These are phyloP conservation scores for Salicornia ramosissima DNA, from an alignment of 148 eudicot species.

Conservation along the genomic window DNA sequence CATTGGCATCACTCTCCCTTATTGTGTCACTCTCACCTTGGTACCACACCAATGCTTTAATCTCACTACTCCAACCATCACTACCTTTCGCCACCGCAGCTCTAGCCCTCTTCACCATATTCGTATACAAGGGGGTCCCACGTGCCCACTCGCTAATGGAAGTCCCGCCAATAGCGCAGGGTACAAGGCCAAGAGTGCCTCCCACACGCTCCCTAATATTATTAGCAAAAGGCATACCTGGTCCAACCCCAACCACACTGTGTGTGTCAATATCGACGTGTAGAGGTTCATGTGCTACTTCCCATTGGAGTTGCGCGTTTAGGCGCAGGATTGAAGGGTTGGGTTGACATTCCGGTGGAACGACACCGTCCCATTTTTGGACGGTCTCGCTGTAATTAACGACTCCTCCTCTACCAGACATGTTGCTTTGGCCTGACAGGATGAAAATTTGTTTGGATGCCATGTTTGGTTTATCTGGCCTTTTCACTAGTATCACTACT, in stretches of 20 bases:
- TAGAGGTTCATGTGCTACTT: constrained; percentile 55
- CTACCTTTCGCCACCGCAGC: constrained; percentile 29
- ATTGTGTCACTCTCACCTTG: constrained; percentile 79
- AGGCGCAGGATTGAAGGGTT: constrained; percentile 55
- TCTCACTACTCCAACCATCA: constrained; percentile 43
- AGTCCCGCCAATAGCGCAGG: constrained; percentile 79
- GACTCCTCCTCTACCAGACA: constrained; percentile 83
- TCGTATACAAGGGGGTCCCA: constrained; percentile 49
- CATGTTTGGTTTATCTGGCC: too few species aligned
- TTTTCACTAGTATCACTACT: too few species aligned
- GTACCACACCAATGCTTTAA: constrained; percentile 78
- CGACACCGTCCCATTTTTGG: constrained; percentile 54
- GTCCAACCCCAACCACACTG: constrained; percentile 71
- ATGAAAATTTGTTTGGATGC: constrained; percentile 50
- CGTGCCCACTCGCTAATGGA: constrained; percentile 73
- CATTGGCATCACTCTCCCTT: constrained; percentile 33
- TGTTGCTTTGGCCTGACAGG: constrained; percentile 85
- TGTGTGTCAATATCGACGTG: constrained; percentile 65
- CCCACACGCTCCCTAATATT: constrained; percentile 36
- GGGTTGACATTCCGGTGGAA: constrained; percentile 54
- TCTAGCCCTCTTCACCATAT: constrained; percentile 55
- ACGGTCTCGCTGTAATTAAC: constrained; percentile 15
- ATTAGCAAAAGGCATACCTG: constrained; percentile 81
- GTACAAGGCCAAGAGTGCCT: constrained; percentile 42
- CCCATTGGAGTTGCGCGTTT: constrained; percentile 48